phyloP scores from a whole-genome alignment of 1,139 yeast genomes.

The Taphrina pruni region DNA sequence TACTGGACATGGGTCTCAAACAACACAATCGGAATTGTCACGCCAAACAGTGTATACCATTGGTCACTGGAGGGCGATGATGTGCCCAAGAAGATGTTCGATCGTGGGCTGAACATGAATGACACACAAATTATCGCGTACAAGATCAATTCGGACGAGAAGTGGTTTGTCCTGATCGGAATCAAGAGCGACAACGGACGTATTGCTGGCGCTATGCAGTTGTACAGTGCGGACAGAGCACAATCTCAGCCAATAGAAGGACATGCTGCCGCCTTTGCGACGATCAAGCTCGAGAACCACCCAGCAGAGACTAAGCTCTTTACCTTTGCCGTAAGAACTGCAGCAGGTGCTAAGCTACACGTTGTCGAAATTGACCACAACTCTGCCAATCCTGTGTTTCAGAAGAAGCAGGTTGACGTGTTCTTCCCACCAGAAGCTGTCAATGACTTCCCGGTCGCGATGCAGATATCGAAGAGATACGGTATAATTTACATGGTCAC shows the following conservation, averaged over 20 bases:
- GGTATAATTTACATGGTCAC: constrained; percentile 90
- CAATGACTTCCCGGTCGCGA: constrained; percentile 94
- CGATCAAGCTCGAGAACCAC: constrained; percentile 74
- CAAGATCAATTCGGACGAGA: constrained; percentile 76
- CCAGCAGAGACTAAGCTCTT: constrained; percentile 81
- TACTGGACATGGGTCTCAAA: constrained; percentile 94
- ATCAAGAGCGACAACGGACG: constrained; percentile 94
- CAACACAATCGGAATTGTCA: constrained; percentile 78
- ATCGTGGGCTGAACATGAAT: constrained; percentile 78
- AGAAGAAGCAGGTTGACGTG: constrained; percentile 87
- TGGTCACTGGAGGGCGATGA: constrained; percentile 86
- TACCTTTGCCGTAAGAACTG: constrained; percentile 82
- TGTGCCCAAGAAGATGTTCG: constrained; percentile 77
- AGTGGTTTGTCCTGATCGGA: constrained; percentile 96
- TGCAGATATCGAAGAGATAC: constrained; percentile 82
- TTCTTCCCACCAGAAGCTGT: constrained; percentile 97
- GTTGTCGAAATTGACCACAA: constrained; percentile 96
- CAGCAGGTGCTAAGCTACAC: constrained; percentile 85
- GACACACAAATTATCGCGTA: constrained; percentile 91
- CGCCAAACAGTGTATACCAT: constrained; percentile 72
- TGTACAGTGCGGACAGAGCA: constrained; percentile 83
- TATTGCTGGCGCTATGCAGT: constrained; percentile 95
- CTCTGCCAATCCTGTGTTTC: constrained; percentile 79
- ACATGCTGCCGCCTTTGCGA: constrained; percentile 90
- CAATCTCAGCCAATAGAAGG: constrained; percentile 98